Base-by-base conservation (phyloP, 805 yeast species). In the Starmerella floris region DNA sequence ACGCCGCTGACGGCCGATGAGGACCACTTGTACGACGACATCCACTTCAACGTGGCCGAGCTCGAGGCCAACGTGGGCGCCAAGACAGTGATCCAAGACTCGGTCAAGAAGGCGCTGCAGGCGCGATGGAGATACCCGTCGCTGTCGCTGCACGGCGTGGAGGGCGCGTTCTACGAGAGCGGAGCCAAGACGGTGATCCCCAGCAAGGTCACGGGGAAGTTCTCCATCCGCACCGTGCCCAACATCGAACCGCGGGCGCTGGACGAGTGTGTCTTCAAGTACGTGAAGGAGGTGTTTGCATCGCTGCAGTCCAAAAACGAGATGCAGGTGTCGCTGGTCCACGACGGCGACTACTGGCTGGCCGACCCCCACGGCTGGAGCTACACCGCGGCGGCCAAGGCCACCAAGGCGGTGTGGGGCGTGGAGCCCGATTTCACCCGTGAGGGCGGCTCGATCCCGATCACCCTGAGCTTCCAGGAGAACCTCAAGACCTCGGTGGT, bases 111-210 rank as follows among this genome's bases (percentile, higher is more conserved):
- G 46, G 85, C 94, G 46, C 73, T 91, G 56, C 88, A 85, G 81
- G 96, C 87, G 64, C 78, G 98, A 73, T 91, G 99, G 99, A 80
- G 99, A 72, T 85, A 71, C 66, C 99, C 99, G 43, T 84, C 97
- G 6, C 70, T 91, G 56, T 87, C 97, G 2, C 63, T 91, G 52
- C 99, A 91, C 64, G 99, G 99, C 53, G 73, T 91, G 43, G 98
- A 91, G 66, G 98, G 98, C 51, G 99, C 97, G 5, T 91, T 91
- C 63, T 78, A 80, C 37, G 88, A 82, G 35, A 73, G 81, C 37
- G 99, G 99, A 51, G 99, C 97, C 45, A 91, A 91, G 70, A 91
- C 99, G 27, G 99, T 91, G 40, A 91, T 91, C 52, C 99, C 99
- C 28, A 83, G 95, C 38, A 80, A 79, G 60, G 97, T 91, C 27